Conservation (phyloP, 495 filamentous ascomycete species). For the Penicillium dipodomyicola region DNA sequence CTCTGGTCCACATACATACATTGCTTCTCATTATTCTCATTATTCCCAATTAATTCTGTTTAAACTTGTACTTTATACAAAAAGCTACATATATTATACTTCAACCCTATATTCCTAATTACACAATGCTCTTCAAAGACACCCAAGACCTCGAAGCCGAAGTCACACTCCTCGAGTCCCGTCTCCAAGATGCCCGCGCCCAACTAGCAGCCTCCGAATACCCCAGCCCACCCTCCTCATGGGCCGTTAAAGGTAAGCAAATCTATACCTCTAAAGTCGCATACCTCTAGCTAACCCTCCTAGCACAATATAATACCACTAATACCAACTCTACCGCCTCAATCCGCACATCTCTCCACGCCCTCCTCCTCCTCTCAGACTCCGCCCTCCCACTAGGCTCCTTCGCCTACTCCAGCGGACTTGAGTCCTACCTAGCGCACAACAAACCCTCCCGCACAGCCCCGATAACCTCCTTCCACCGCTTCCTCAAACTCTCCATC, state of each 20-base stretch:
- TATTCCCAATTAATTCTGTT: no score
- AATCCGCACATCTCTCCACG: conserved; percentile 50
- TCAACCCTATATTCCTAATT: neutral
- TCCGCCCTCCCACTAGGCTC: conserved; percentile 93
- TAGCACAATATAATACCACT: conserved; percentile 8
- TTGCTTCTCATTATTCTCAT: neutral
- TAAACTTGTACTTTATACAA: conserved; percentile 5
- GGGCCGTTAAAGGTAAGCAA: conserved; percentile 10
- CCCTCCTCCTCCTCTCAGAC: conserved; percentile 89
- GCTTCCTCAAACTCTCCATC: conserved; percentile 77
- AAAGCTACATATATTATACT: conserved; percentile 9
- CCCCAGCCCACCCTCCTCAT: conserved; percentile 24
- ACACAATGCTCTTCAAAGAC: conserved; percentile 16
- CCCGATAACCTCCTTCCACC: conserved; percentile 53
- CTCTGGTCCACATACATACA: neutral
- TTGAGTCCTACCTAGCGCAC: conserved; percentile 93
- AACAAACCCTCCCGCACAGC: conserved; percentile 47
- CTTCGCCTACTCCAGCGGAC: conserved; percentile 91
- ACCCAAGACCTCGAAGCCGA: conserved; percentile 18
- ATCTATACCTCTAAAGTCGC: neutral
- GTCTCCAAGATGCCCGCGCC: conserved; percentile 25
- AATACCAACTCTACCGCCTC: conserved; percentile 18
- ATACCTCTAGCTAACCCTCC: neutral
- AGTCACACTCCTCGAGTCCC: conserved; percentile 26
- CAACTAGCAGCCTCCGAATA: conserved; percentile 22